Conservation (phyloP, 2,329 filamentous ascomycete species). For the Trichoderma aggressivum region DNA sequence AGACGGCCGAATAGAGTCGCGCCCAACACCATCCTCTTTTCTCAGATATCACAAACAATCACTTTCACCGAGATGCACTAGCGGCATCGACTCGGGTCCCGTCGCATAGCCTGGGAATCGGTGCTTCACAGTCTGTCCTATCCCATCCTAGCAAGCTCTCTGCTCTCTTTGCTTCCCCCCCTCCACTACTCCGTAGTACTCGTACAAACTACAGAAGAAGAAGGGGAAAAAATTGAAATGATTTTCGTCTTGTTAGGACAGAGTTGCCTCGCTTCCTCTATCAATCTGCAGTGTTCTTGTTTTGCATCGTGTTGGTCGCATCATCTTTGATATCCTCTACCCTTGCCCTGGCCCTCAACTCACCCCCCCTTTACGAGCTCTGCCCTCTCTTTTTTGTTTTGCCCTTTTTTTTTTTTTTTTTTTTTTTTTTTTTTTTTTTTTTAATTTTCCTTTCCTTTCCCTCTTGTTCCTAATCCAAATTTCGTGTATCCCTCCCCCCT, state of each 20-base stretch:
- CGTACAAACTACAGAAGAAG: not conserved
- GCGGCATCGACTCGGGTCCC: not conserved
- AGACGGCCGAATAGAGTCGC: not conserved
- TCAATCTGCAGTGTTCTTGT: not conserved
- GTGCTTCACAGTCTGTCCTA: not conserved
- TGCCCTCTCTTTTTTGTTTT: not conserved
- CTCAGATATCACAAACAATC: slow-evolving; percentile 7
- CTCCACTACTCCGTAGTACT: not conserved
- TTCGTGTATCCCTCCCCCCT: not conserved
- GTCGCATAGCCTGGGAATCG: not conserved
- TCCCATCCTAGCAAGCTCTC: not conserved
- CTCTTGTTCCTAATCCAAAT: not conserved
- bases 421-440: not conserved
- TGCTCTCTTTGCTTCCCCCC: not conserved
- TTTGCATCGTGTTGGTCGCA: not conserved
- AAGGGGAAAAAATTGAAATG: not conserved
- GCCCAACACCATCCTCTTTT: not conserved
- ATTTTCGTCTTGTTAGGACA: not conserved
- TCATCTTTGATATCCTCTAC: not conserved
- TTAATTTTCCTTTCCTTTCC: not conserved
- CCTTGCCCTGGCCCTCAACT: not conserved
- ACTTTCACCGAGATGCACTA: not conserved
- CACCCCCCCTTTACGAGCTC: not conserved
- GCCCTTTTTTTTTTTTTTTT: not conserved
- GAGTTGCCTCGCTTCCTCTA: not conserved